Evolutionary conservation across 208 protist genomes (phyloP).

Genomic region (Wallacemonas sp.): DNA sequence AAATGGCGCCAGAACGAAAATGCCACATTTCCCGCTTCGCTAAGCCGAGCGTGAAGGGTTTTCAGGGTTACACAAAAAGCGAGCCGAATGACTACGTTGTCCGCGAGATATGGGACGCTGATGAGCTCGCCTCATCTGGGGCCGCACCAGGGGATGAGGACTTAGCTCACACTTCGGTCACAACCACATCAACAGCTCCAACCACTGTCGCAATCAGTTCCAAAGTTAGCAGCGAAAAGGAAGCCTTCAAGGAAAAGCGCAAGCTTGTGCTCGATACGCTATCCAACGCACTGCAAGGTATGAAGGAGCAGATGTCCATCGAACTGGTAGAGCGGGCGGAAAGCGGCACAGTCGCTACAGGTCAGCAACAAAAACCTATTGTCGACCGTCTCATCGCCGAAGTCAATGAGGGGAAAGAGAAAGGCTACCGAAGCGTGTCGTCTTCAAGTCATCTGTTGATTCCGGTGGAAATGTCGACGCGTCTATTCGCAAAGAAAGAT

Average conservation of each 20-base stretch:
- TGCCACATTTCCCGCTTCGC: slow-evolving; percentile 80
- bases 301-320: slow-evolving; percentile 47
- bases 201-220: slow-evolving; percentile 8
- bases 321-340: slow-evolving; percentile 57
- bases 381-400: slow-evolving; percentile 65
- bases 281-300: slow-evolving; percentile 34
- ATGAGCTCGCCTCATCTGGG: neutral
- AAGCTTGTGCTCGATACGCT: slow-evolving; percentile 54
- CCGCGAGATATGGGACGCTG: slow-evolving; percentile 61
- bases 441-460: slow-evolving; percentile 80
- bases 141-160: too few species aligned
- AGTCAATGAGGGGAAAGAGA: slow-evolving; percentile 53
- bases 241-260: slow-evolving; percentile 38
- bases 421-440: slow-evolving; percentile 79
- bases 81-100: slow-evolving; percentile 73
- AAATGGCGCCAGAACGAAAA: slow-evolving; percentile 58
- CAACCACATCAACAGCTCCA: neutral
- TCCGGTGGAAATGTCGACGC: slow-evolving; percentile 60
- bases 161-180: too few species aligned
- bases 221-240: slow-evolving; percentile 41
- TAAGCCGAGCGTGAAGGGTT: slow-evolving; percentile 74
- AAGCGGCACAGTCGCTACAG: slow-evolving; percentile 50
- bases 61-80: slow-evolving; percentile 81
- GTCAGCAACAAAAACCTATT: slow-evolving; percentile 42
- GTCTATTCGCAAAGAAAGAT: slow-evolving; percentile 58